Conservation (phyloP, 2,329 filamentous ascomycete species). For the Bipolaris oryzae region DNA sequence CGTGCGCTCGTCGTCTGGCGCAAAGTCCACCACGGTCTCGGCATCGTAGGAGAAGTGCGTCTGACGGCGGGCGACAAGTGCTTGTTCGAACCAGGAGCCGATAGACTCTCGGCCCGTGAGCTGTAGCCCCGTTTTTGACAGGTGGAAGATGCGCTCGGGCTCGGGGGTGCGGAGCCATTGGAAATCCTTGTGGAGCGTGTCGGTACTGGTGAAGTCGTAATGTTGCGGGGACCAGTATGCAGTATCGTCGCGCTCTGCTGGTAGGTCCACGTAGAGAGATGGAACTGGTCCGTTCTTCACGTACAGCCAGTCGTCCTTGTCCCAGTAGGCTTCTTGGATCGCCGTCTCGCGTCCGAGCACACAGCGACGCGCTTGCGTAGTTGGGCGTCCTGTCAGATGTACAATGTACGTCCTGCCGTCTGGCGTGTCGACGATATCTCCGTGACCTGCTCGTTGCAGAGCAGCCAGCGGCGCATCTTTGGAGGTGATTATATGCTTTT, state of each 20-base stretch:
- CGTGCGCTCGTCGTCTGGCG: constrained; percentile 63
- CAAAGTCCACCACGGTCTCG: constrained; percentile 62
- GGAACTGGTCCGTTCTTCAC: constrained; percentile 60
- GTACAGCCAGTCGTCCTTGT: constrained; percentile 67
- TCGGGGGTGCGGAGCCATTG: constrained; percentile 63
- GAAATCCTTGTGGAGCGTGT: constrained; percentile 60
- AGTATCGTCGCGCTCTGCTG: constrained; percentile 35
- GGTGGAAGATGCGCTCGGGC: constrained; percentile 54
- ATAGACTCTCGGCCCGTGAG: constrained; percentile 61
- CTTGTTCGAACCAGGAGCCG: constrained; percentile 56
- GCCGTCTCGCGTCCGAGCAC: constrained; percentile 46
- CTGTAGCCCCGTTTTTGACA: constrained; percentile 56
- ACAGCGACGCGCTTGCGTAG: constrained; percentile 40
- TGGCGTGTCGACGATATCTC: constrained; percentile 45
- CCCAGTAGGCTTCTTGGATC: constrained; percentile 66
- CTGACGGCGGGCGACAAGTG: constrained; percentile 62
- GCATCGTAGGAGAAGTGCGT: constrained; percentile 67
- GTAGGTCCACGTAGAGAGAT: constrained; percentile 50
- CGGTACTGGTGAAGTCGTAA: constrained; percentile 55
- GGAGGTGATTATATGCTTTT: constrained; percentile 53
- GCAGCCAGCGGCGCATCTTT: constrained; percentile 42
- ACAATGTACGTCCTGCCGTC: constrained; percentile 45
- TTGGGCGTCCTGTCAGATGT: constrained; percentile 44
- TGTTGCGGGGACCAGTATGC: constrained; percentile 52
- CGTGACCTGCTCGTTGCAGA: constrained; percentile 46